A percentile compares a stretch with the other conserved stretches of the same genome.
These are phyloP conservation scores for Boletus smithii DNA, from an alignment of 1,284 basidiomycete genomes.

Conservation along the genomic window DNA sequence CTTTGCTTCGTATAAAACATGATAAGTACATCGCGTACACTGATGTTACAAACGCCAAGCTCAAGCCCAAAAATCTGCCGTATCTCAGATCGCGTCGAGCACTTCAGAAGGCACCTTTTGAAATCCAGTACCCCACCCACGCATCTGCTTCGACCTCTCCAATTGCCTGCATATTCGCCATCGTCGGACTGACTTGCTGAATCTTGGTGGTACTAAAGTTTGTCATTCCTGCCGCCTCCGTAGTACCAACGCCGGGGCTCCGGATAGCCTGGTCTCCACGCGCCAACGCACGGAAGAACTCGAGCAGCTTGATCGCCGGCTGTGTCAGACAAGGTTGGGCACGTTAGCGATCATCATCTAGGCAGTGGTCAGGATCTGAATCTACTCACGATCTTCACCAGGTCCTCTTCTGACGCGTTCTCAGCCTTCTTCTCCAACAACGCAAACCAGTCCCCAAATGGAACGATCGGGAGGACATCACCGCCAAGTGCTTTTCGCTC, in stretches of 20 bases:
- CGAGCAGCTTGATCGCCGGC: conserved; percentile 33
- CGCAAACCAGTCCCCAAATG: conserved; percentile 26
- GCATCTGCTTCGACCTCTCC: conserved; percentile 21
- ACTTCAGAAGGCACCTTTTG: conserved; percentile 17
- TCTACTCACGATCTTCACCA: conserved; percentile 23
- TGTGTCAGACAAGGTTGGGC: neutral
- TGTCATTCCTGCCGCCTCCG: conserved; percentile 21
- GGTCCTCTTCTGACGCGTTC: conserved; percentile 13
- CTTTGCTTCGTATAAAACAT: too few relatives aligned
- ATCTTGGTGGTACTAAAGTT: conserved; percentile 21
- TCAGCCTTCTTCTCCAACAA: conserved; percentile 21
- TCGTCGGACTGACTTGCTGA: conserved; percentile 17
- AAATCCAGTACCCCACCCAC: conserved; percentile 30
- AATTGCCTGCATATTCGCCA: conserved; percentile 23
- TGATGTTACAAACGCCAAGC: too few relatives aligned
- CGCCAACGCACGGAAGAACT: conserved; percentile 23
- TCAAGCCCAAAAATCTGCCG: too few relatives aligned
- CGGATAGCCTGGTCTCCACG: conserved; percentile 15
- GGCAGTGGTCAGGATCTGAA: rapidly evolving
- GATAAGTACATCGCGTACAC: too few relatives aligned
- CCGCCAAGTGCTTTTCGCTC: conserved; percentile 1
- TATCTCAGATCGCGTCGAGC: too few relatives aligned
- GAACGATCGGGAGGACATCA: conserved; percentile 19
- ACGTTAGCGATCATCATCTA: neutral
- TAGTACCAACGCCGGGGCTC: neutral